Percentiles rank a stretch among this genome's conserved stretches.
These are phyloP conservation scores for Helicostylum pulchrum DNA, from an alignment of 192 early-diverging fungal species.

Conservation along the genomic window DNA sequence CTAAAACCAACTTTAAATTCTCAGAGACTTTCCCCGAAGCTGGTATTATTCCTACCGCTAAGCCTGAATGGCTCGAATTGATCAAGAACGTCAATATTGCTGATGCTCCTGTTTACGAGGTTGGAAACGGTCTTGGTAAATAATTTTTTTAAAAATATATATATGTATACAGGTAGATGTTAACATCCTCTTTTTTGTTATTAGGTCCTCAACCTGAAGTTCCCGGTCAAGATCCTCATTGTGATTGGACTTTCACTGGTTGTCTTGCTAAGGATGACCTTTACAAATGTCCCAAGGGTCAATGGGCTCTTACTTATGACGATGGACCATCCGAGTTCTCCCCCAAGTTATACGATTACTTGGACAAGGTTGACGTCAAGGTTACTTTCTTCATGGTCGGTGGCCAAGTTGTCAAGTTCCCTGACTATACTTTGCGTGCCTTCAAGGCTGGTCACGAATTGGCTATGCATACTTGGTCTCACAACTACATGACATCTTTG, in stretches of 20 bases:
- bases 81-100: conserved; percentile 27
- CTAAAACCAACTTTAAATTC: conserved; percentile 20
- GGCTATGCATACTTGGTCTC: conserved; percentile 63
- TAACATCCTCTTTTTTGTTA: not conserved
- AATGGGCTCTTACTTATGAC: conserved; percentile 49
- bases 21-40: conserved; percentile 24
- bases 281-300: conserved; percentile 44
- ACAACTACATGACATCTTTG: conserved; percentile 47
- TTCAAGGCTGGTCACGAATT: conserved; percentile 41
- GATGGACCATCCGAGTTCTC: conserved; percentile 48
- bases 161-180: not conserved
- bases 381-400: conserved; percentile 52
- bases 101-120: conserved; percentile 28
- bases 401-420: conserved; percentile 43
- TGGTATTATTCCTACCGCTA: conserved; percentile 26
- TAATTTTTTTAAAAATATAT: not conserved
- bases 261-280: conserved; percentile 46
- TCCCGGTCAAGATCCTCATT: conserved; percentile 32
- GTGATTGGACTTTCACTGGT: conserved; percentile 50
- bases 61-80: conserved; percentile 38
- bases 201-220: conserved; percentile 17
- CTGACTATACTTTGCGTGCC: conserved; percentile 37
- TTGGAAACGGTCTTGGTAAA: conserved; percentile 6
- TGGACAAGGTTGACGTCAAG: conserved; percentile 35
- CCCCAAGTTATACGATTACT: conserved; percentile 38